phyloP scores from a whole-genome alignment of 2,329 filamentous ascomycete species.

The Xylaria sp. region DNA sequence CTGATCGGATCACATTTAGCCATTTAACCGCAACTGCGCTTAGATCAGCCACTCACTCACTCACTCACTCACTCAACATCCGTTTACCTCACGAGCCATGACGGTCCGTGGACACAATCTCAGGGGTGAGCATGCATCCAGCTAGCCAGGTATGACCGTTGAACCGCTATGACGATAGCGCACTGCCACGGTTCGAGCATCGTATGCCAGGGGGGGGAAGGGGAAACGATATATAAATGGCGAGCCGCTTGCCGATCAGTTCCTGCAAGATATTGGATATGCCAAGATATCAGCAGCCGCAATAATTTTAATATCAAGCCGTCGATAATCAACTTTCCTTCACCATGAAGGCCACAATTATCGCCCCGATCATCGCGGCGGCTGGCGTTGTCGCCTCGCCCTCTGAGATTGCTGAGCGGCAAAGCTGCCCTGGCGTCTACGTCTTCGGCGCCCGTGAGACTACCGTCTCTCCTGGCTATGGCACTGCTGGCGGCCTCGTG shows the following conservation, averaged over 20 bases:
- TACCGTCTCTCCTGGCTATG: constrained; percentile 31
- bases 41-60: constrained; percentile 19
- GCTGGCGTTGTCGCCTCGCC: constrained; percentile 28
- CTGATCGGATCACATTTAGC: constrained; percentile 28
- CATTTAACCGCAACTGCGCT: constrained; percentile 32
- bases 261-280: not conserved
- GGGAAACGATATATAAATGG: constrained; percentile 27
- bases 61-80: no score
- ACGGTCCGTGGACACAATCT: constrained; percentile 9
- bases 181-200: not conserved
- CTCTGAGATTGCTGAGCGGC: constrained; percentile 26
- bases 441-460: constrained; percentile 40
- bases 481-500: constrained; percentile 34
- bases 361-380: constrained; percentile 28
- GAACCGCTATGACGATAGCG: not conserved
- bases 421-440: constrained; percentile 35
- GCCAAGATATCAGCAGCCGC: constrained; percentile 5
- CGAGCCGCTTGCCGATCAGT: constrained; percentile 7
- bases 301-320: not conserved
- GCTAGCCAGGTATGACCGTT: not conserved
- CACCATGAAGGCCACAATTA: constrained; percentile 28
- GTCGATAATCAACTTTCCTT: constrained; percentile 3
- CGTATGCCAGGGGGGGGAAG: not conserved
- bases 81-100: constrained; percentile 21
- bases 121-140: not conserved